These are phyloP conservation scores for Allomyces macrogynus DNA, from an alignment of 192 early-diverging fungal genomes.

Conservation along the genomic window DNA sequence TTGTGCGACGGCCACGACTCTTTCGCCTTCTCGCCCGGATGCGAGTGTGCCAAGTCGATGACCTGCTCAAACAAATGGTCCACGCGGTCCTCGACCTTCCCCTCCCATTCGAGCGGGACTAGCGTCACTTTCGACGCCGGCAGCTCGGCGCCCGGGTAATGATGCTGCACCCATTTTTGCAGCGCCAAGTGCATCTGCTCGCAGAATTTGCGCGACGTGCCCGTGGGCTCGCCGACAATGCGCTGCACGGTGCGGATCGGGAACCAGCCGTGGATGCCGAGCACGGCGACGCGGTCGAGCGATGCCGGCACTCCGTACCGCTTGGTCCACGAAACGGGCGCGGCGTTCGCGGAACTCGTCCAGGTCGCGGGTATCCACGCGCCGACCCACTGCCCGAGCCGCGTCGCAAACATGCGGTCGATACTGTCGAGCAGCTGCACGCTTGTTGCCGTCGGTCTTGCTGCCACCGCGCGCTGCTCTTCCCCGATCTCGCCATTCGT, in stretches of 20 bases:
- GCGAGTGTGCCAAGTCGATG: conserved; percentile 2
- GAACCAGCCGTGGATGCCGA: conserved; percentile 88
- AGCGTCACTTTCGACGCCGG: conserved; percentile 29
- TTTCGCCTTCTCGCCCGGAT: too few relatives aligned
- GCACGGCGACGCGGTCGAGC: conserved; percentile 35
- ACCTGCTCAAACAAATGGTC: conserved; percentile 51
- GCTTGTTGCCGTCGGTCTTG: neutral
- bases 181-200: conserved; percentile 63
- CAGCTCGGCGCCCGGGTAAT: conserved; percentile 20
- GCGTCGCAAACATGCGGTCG: neutral
- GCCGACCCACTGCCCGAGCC: too few relatives aligned
- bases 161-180: conserved; percentile 25
- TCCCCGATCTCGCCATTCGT: too few relatives aligned
- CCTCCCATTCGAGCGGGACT: conserved; percentile 80
- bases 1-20: neutral
- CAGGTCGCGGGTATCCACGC: too few relatives aligned
- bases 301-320: neutral
- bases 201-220: conserved; percentile 73
- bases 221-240: conserved; percentile 79
- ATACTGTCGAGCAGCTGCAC: neutral
- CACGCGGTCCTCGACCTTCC: conserved; percentile 72
- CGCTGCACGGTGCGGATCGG: conserved; percentile 36
- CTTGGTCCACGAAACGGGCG: neutral
- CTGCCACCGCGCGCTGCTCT: neutral
- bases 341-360: neutral